phyloP scores from a whole-genome alignment of 108 stramenopile genomes.

The Mediolabrus comicus region DNA sequence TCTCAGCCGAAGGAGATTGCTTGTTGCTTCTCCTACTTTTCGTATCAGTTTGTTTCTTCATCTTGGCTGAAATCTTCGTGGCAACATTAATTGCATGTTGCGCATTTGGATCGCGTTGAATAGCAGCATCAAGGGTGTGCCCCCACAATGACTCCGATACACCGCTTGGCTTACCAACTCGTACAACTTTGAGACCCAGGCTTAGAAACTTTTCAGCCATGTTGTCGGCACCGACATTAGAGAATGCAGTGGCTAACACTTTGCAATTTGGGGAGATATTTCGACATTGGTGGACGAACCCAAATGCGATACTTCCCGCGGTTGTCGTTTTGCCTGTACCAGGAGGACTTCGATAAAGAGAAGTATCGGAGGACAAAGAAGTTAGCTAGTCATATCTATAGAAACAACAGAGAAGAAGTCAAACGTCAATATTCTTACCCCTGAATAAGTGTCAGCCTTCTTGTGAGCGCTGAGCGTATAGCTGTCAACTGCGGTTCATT shows the following conservation, averaged over 20 bases:
- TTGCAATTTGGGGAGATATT: conserved; percentile 66
- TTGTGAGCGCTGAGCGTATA: conserved; percentile 75
- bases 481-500: conserved; percentile 59
- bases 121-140: conserved; percentile 77
- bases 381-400: not conserved
- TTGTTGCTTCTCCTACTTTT: conserved; percentile 31
- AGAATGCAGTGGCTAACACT: conserved; percentile 84
- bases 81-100: conserved; percentile 73
- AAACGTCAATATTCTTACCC: conserved; percentile 51
- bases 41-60: conserved; percentile 37
- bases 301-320: conserved; percentile 79
- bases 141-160: conserved; percentile 71
- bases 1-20: conserved; percentile 46
- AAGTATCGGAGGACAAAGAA: too few relatives aligned
- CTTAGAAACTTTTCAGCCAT: conserved; percentile 65
- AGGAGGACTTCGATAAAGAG: not conserved
- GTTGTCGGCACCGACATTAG: conserved; percentile 90
- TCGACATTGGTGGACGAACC: conserved; percentile 83
- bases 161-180: conserved; percentile 82
- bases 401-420: not conserved
- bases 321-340: conserved; percentile 75
- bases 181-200: conserved; percentile 81
- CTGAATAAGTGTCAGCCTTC: conserved; percentile 79
- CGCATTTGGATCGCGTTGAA: conserved; percentile 69
- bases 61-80: conserved; percentile 59